phyloP scores from a whole-genome alignment of 495 filamentous ascomycete species.

The Saxispiralis lemnorum region DNA sequence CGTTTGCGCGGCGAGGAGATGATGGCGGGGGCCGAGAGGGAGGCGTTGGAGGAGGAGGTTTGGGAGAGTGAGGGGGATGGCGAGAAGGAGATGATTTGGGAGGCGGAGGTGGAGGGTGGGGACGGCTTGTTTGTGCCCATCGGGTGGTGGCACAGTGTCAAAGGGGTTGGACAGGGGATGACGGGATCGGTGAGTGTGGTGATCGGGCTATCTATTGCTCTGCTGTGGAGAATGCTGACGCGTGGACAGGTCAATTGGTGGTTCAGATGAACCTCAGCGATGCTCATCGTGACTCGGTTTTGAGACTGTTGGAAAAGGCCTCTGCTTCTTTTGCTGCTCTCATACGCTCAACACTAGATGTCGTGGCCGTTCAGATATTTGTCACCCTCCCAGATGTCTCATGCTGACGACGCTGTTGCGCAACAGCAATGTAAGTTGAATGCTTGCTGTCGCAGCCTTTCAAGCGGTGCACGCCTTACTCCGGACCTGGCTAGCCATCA shows the following conservation, averaged over 20 bases:
- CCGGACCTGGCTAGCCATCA: too few species aligned
- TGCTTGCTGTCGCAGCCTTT: too few species aligned
- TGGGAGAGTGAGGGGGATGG: slow-evolving; percentile 43
- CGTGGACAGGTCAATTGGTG: slow-evolving; percentile 67
- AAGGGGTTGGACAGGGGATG: slow-evolving; percentile 46
- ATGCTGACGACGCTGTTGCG: too few species aligned
- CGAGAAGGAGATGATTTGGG: slow-evolving; percentile 16
- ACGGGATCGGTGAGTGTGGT: slow-evolving; percentile 44
- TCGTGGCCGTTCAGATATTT: too few species aligned
- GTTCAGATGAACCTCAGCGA: slow-evolving; percentile 57
- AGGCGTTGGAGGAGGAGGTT: slow-evolving; percentile 45
- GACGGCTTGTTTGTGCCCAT: slow-evolving; percentile 77
- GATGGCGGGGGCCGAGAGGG: slow-evolving; percentile 64
- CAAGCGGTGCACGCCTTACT: too few species aligned
- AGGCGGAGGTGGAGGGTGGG: slow-evolving; percentile 37
- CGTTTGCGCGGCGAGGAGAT: slow-evolving; percentile 69
- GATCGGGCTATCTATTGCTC: slow-evolving; percentile 4
- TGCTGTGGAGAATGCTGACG: slow-evolving; percentile 22
- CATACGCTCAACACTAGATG: too few species aligned
- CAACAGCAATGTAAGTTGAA: too few species aligned
- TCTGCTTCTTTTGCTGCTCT: too few species aligned
- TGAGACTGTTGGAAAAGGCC: too few species aligned
- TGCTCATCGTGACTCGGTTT: too few species aligned
- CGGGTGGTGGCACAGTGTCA: slow-evolving; percentile 94
- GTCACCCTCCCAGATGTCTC: too few species aligned